These are phyloP conservation scores for Endocarpon pusillum DNA, from an alignment of 495 filamentous ascomycete genomes.

Conservation along the genomic window DNA sequence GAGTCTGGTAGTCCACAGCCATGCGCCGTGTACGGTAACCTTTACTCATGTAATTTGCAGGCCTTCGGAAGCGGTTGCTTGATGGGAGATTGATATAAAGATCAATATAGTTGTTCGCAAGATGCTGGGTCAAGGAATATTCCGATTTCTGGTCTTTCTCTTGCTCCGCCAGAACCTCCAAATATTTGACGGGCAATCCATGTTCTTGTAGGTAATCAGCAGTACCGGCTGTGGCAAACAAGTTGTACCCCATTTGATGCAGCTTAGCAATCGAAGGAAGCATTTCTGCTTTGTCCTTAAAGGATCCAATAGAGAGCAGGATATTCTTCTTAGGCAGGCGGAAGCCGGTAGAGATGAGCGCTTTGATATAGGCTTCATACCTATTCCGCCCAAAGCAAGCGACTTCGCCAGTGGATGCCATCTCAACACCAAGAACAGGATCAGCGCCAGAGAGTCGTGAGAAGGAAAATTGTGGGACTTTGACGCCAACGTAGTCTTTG, in stretches of 20 bases:
- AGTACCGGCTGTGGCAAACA: slow-evolving; percentile 91
- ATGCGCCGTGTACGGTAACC: slow-evolving; percentile 90
- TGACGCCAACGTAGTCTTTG: slow-evolving; percentile 79
- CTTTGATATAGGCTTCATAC: slow-evolving; percentile 95
- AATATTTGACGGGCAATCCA: slow-evolving; percentile 72
- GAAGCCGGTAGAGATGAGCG: slow-evolving; percentile 87
- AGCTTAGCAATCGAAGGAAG: slow-evolving; percentile 82
- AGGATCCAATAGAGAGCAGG: slow-evolving; percentile 85
- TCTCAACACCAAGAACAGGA: slow-evolving; percentile 92
- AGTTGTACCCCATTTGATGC: slow-evolving; percentile 73
- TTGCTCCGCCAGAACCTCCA: slow-evolving; percentile 60
- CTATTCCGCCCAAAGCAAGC: slow-evolving; percentile 92
- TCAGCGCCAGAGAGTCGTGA: slow-evolving; percentile 90
- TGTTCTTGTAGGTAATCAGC: slow-evolving; percentile 91
- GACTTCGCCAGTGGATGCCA: slow-evolving; percentile 97
- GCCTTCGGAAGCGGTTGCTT: slow-evolving; percentile 88
- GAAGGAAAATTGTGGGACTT: slow-evolving; percentile 98
- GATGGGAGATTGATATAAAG: slow-evolving; percentile 97
- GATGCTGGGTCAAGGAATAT: slow-evolving; percentile 86
- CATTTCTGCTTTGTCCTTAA: slow-evolving; percentile 95
- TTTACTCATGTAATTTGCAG: slow-evolving; percentile 95
- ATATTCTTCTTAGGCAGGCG: slow-evolving; percentile 91
- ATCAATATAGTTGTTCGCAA: slow-evolving; percentile 94
- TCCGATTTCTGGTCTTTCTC: slow-evolving; percentile 78
- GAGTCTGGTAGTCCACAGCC: slow-evolving; percentile 97